phyloP scores from a whole-genome alignment of 2,329 filamentous ascomycete genomes.

The Fusarium sp. region DNA sequence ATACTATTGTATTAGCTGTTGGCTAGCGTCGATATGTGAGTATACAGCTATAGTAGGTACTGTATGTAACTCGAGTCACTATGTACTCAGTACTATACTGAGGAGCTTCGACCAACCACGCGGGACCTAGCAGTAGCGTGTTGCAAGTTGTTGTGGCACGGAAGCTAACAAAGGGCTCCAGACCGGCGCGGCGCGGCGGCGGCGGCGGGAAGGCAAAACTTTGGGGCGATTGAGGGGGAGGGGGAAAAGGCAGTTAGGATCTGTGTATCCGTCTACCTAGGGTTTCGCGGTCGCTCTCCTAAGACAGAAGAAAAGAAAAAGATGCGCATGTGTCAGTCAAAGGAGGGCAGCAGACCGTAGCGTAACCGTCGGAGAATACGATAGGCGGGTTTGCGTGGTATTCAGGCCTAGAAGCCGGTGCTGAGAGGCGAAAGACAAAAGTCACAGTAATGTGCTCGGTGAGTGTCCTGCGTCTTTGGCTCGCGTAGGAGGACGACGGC shows the following conservation, averaged over 20 bases:
- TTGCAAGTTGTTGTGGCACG: conserved; percentile 40
- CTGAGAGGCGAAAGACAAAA: conserved; percentile 23
- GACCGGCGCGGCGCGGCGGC: conserved; percentile 40
- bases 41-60: conserved; percentile 4
- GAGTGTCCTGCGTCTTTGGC: conserved; percentile 30
- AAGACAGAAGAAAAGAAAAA: conserved; percentile 43
- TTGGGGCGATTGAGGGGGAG: conserved; percentile 31
- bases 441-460: conserved; percentile 23
- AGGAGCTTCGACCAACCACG: conserved; percentile 39
- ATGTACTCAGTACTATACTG: conserved; percentile 30
- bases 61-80: conserved; percentile 28
- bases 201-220: conserved; percentile 38
- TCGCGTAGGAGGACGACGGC: conserved; percentile 25
- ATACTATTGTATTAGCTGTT: conserved; percentile 30
- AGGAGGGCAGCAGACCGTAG: conserved; percentile 35
- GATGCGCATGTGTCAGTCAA: conserved; percentile 32
- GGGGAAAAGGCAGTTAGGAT: conserved; percentile 9
- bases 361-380: conserved; percentile 33
- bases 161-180: conserved; percentile 41
- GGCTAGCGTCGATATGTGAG: conserved; percentile 22
- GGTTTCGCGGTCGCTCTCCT: conserved; percentile 33
- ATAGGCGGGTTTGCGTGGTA: conserved; percentile 33
- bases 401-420: conserved; percentile 28
- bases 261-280: conserved; percentile 19
- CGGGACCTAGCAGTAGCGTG: conserved; percentile 42